Conservation (phyloP, 2,329 filamentous ascomycete species). For the Dendryphion nanum region DNA sequence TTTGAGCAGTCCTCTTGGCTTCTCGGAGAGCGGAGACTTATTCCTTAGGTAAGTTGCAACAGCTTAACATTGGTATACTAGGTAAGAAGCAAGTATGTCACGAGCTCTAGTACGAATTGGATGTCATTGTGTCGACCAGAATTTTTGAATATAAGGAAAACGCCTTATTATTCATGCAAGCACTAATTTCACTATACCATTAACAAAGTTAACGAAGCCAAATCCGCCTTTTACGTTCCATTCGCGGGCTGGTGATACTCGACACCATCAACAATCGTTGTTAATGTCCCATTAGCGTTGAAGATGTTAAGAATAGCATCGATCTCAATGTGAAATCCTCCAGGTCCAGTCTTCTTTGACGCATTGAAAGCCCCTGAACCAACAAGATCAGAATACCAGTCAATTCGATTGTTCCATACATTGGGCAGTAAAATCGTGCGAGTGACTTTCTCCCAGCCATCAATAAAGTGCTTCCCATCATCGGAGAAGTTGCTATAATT, state of each 20-base stretch:
- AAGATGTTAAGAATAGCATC: not conserved
- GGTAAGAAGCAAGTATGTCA: too few species aligned
- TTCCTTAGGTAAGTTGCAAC: too few species aligned
- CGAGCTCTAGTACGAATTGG: too few species aligned
- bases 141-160: too few species aligned
- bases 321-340: conserved; percentile 25
- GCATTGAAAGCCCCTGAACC: conserved; percentile 27
- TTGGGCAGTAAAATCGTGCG: conserved; percentile 11
- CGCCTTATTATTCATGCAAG: too few species aligned
- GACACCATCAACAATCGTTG: not conserved
- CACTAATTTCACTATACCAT: too few species aligned
- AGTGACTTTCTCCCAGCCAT: conserved; percentile 36
- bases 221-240: conserved; percentile 1
- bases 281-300: not conserved
- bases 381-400: conserved; percentile 42
- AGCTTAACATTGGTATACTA: too few species aligned
- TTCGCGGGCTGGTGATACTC: not conserved
- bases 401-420: conserved; percentile 19
- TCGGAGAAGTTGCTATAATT: conserved; percentile 39
- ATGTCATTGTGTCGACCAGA: too few species aligned
- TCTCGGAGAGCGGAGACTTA: too few species aligned
- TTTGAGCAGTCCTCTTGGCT: too few species aligned
- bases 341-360: conserved; percentile 40
- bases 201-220: too few species aligned
- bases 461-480: conserved; percentile 30